Conservation (phyloP, 441 rosid genomes). For the Breynia disticha region DNA sequence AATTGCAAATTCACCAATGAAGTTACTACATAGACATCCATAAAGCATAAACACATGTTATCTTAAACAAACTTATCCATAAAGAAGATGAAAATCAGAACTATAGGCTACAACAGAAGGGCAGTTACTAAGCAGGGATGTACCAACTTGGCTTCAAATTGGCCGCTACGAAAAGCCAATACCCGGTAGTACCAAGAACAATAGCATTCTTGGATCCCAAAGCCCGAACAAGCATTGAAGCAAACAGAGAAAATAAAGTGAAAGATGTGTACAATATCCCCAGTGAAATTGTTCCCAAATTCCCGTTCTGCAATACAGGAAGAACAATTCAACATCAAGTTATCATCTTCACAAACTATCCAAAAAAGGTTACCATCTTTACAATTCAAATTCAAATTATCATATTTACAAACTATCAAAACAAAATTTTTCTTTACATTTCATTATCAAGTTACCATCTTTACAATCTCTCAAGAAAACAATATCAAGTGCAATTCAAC, state of each 20-base stretch:
- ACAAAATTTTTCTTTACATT: too few relatives aligned
- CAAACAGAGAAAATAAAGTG: constrained; percentile 66
- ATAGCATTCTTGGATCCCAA: constrained; percentile 82
- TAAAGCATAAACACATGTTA: too few relatives aligned
- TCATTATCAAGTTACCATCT: too few relatives aligned
- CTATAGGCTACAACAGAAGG: not conserved
- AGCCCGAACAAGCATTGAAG: constrained; percentile 69
- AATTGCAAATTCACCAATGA: not conserved
- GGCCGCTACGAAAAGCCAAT: constrained; percentile 84
- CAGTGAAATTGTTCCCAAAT: constrained; percentile 72
- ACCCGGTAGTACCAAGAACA: constrained; percentile 79
- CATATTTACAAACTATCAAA: too few relatives aligned
- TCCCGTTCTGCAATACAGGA: constrained; percentile 35
- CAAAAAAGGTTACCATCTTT: not conserved
- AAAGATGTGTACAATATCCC: constrained; percentile 87
- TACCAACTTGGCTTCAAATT: constrained; percentile 83
- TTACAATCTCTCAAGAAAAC: too few relatives aligned
- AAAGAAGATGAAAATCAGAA: too few relatives aligned
- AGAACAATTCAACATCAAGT: not conserved
- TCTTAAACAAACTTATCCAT: too few relatives aligned
- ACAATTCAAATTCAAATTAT: not conserved
- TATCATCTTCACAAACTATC: not conserved
- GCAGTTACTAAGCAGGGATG: constrained; percentile 5
- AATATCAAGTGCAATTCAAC: too few relatives aligned
- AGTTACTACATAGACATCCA: too few relatives aligned